Percentiles rank a stretch among this genome's conserved stretches.
These are phyloP conservation scores for Suhomyces bribrorum DNA, from an alignment of 1,139 yeast genomes.

Conservation along the genomic window DNA sequence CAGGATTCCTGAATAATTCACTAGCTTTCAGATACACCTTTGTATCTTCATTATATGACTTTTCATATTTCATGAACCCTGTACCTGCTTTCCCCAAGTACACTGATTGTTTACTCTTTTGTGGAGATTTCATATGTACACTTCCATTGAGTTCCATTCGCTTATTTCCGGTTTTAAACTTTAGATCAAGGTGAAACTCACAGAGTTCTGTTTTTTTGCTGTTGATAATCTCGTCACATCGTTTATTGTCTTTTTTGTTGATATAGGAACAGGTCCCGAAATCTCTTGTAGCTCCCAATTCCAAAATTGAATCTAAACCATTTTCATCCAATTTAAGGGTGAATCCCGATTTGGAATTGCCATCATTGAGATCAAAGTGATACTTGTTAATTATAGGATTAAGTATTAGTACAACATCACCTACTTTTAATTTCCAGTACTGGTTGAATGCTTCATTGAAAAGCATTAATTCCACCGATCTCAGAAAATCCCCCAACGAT, in stretches of 20 bases:
- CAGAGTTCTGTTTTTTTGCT: conserved; percentile 56
- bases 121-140: conserved; percentile 45
- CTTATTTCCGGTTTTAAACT: conserved; percentile 52
- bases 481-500: conserved; percentile 65
- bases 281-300: conserved; percentile 72
- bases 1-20: conserved; percentile 38
- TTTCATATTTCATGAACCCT: conserved; percentile 12
- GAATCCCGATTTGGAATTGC: conserved; percentile 42
- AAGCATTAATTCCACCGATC: conserved; percentile 58
- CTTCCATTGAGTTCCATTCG: conserved; percentile 77
- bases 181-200: conserved; percentile 66
- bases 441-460: conserved; percentile 68
- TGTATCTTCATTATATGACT: conserved; percentile 30
- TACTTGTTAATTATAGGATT: conserved; percentile 61
- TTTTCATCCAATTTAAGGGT: conserved; percentile 58
- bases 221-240: conserved; percentile 65
- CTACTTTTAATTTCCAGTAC: conserved; percentile 71
- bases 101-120: conserved; percentile 25
- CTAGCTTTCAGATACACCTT: conserved; percentile 19
- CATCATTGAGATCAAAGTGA: conserved; percentile 12
- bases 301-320: conserved; percentile 54
- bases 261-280: conserved; percentile 66
- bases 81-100: conserved; percentile 17
- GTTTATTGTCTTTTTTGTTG: conserved; percentile 38
- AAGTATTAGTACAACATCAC: conserved; percentile 71